Evolutionary conservation across 306 rosid genomes (phyloP).

Genomic region (Vachellia collinsii): DNA sequence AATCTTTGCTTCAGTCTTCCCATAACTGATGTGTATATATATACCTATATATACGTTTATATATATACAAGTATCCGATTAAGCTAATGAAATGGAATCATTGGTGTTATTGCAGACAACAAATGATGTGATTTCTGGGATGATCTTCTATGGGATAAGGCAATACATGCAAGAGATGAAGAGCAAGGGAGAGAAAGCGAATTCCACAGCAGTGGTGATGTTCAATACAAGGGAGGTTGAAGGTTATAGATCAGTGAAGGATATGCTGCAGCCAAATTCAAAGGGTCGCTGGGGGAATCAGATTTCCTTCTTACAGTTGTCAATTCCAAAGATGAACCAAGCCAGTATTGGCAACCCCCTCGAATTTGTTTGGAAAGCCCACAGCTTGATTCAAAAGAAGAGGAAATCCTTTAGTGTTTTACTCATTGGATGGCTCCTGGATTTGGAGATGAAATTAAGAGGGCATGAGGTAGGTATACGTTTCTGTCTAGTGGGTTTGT

Average conservation of each 20-base stretch:
- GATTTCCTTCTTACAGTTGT: constrained; percentile 44
- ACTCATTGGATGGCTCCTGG: constrained; percentile 39
- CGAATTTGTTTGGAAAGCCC: constrained; percentile 50
- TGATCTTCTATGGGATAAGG: constrained; percentile 51
- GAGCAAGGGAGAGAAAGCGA: constrained; percentile 14
- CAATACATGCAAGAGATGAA: constrained; percentile 58
- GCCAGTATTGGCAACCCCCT: constrained; percentile 47
- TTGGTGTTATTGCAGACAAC: constrained; percentile 43
- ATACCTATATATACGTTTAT: no score
- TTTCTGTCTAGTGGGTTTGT: background rate
- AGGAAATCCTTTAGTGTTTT: constrained; percentile 46
- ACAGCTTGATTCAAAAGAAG: constrained; percentile 47
- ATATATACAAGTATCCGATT: no score
- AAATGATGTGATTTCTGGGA: constrained; percentile 58
- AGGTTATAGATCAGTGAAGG: constrained; percentile 53
- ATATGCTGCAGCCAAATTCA: constrained; percentile 46
- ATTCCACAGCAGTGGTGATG: constrained; percentile 56
- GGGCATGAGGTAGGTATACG: constrained; percentile 53
- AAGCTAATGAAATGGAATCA: no score
- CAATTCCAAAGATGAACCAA: constrained; percentile 53
- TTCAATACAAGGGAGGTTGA: constrained; percentile 55
- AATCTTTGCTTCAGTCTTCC: no score
- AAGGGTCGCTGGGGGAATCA: constrained; percentile 60
- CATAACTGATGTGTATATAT: no score
- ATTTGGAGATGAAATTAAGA: constrained; percentile 50